A percentile compares a stretch with the other conserved stretches of the same genome.
Conservation (phyloP, 2,329 filamentous ascomycete species). For the Aplosporella prunicola region DNA sequence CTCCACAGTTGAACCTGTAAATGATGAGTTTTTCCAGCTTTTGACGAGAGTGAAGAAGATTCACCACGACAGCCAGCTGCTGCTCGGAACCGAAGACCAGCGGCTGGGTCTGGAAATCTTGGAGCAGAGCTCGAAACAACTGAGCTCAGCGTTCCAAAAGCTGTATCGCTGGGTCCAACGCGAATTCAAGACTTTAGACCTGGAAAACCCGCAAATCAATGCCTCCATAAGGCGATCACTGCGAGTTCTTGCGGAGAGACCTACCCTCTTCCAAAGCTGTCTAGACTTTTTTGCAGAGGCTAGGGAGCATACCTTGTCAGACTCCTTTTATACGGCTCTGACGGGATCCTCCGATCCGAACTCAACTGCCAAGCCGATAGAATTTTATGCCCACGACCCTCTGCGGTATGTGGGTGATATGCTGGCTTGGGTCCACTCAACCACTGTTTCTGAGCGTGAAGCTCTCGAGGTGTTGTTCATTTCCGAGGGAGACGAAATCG, state of each 20-base stretch:
- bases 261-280: slow-evolving; percentile 84
- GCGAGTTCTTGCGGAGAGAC: slow-evolving; percentile 78
- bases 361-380: slow-evolving; percentile 67
- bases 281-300: slow-evolving; percentile 89
- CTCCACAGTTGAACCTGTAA: slow-evolving; percentile 68
- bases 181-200: slow-evolving; percentile 83
- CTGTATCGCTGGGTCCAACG: slow-evolving; percentile 91
- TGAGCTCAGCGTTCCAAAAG: slow-evolving; percentile 89
- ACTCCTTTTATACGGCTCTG: slow-evolving; percentile 79
- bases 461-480: slow-evolving; percentile 87
- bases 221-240: slow-evolving; percentile 74
- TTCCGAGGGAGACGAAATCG: slow-evolving; percentile 79
- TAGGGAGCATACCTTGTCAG: slow-evolving; percentile 74
- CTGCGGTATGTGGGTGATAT: slow-evolving; percentile 92
- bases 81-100: slow-evolving; percentile 86
- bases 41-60: slow-evolving; percentile 77
- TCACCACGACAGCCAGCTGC: slow-evolving; percentile 75
- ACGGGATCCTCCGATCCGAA: slow-evolving; percentile 61
- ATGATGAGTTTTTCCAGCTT: slow-evolving; percentile 73
- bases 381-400: slow-evolving; percentile 84
- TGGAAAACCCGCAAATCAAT: slow-evolving; percentile 90
- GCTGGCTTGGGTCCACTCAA: slow-evolving; percentile 93
- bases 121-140: slow-evolving; percentile 76
- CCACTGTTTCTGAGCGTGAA: slow-evolving; percentile 86
- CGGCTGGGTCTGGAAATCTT: slow-evolving; percentile 81